These are phyloP conservation scores for Linum lewisii DNA, from an alignment of 345 rosid species.

Conservation along the genomic window DNA sequence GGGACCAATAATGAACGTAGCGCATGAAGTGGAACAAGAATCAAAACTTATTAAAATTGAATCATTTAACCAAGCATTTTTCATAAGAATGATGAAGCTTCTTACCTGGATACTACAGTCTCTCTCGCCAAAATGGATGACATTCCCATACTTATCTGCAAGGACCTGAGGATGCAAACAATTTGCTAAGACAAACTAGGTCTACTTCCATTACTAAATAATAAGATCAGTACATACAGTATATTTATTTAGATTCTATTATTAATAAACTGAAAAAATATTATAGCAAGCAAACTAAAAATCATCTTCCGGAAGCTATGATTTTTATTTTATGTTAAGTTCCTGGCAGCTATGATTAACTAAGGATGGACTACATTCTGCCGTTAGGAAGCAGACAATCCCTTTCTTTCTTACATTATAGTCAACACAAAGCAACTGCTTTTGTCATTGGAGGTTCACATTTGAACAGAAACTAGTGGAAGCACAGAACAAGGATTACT, in stretches of 20 bases:
- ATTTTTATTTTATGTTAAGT: too few species aligned
- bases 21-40: background rate
- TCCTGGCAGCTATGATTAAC: too few species aligned
- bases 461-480: too few species aligned
- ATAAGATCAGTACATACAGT: background rate
- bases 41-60: background rate
- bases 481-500: background rate
- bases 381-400: too few species aligned
- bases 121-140: constrained; percentile 98
- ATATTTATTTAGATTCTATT: background rate
- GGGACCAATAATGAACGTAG: background rate
- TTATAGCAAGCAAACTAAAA: background rate
- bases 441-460: too few species aligned
- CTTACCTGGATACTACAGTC: constrained; percentile 99
- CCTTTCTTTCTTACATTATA: too few species aligned
- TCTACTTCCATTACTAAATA: background rate
- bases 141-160: constrained; percentile 93
- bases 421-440: too few species aligned
- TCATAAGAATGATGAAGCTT: background rate
- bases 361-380: too few species aligned
- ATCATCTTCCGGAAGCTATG: background rate
- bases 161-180: constrained; percentile 54
- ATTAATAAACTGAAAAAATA: background rate
- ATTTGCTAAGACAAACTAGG: constrained; percentile 11
- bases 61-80: background rate